These are phyloP conservation scores for Pleurotus eryngii DNA, from an alignment of 768 basidiomycete species.

Conservation along the genomic window DNA sequence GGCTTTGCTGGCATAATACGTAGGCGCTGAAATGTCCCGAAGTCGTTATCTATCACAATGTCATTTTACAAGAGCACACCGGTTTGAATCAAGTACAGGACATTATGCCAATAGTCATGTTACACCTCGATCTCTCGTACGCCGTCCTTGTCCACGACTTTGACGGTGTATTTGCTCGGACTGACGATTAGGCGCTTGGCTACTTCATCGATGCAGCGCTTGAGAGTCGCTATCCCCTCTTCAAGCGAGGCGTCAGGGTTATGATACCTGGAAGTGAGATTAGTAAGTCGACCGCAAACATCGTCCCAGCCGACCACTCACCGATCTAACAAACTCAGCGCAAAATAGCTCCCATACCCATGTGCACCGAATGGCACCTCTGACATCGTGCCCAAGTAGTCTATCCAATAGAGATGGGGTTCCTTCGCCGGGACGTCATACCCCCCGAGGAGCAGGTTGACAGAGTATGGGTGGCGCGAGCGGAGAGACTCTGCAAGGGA, in stretches of 20 bases:
- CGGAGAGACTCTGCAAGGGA: constrained; percentile 86
- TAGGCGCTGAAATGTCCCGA: too few relatives aligned
- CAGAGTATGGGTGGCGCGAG: constrained; percentile 82
- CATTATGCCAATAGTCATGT: background rate
- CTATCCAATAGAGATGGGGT: constrained; percentile 92
- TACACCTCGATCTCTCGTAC: constrained; percentile 76
- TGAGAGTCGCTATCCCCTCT: constrained; percentile 81
- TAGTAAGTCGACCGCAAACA: background rate
- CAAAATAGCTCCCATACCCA: constrained; percentile 93
- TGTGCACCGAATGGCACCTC: constrained; percentile 93
- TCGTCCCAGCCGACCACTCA: constrained; percentile 25
- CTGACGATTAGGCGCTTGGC: constrained; percentile 78
- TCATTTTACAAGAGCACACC: too few relatives aligned
- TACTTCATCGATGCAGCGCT: constrained; percentile 87
- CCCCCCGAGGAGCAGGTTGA: constrained; percentile 91
- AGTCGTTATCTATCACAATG: too few relatives aligned
- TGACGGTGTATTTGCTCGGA: constrained; percentile 82
- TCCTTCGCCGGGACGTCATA: constrained; percentile 74
- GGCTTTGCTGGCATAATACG: too few relatives aligned
- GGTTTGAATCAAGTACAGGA: too few relatives aligned
- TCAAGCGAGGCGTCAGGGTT: constrained; percentile 82
- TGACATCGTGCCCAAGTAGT: constrained; percentile 89
- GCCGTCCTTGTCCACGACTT: constrained; percentile 91
- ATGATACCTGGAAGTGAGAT: constrained; percentile 63
- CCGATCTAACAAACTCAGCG: constrained; percentile 88